Evolutionary conservation across 2,329 filamentous ascomycete genomes (phyloP), one percentile per base, ranked within the genome.

Genomic region (Epichloe typhina): DNA sequence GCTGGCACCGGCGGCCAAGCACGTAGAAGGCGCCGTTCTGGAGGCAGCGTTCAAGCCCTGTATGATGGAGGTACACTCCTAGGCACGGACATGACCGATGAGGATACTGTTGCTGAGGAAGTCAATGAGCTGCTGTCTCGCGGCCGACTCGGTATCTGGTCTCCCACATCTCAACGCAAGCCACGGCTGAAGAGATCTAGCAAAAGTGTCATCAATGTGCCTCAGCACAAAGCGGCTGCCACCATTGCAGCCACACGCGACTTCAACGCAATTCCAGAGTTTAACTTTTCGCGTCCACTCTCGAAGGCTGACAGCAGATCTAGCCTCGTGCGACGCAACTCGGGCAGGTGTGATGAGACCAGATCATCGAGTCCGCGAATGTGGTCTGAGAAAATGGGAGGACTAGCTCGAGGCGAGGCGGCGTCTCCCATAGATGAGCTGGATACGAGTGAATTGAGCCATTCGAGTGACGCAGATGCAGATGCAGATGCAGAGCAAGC

Each of bases 11-110:
- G n/a, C 49, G 61, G 31, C 65, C 63, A 51, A 62, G 66, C 43
- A 64, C 68, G 7, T 64, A 71, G 50, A 31, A 70, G 76, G 3
- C 67, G 76, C 21, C 74, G 71, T 1, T 79, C 76, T 0, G 75
- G 69, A 4, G 71, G 74, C 41, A 77, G 70, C 53, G 57, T 79
- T 1, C 67, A 70, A 38, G 61, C 70, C 9, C 52, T 68, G 7
- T 64, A 65, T 0, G 66, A 66, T 21, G 61, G 62, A 17, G 67
- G 65, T 31, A 50, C 67, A 11, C 54, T 67, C 3, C 60, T 68
- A 0, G 70, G 73, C 12, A 62, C 65, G 15, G 66, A 61, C 3
- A 55, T 73, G 4, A 73, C 70, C 4, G 70, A 72, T 43, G 68
- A 71, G 1, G 69, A 72, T 13, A 70, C 70, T 0, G 69, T 69